Conservation (phyloP, 164 flowering plant species). For the Dillenia turbinata region DNA sequence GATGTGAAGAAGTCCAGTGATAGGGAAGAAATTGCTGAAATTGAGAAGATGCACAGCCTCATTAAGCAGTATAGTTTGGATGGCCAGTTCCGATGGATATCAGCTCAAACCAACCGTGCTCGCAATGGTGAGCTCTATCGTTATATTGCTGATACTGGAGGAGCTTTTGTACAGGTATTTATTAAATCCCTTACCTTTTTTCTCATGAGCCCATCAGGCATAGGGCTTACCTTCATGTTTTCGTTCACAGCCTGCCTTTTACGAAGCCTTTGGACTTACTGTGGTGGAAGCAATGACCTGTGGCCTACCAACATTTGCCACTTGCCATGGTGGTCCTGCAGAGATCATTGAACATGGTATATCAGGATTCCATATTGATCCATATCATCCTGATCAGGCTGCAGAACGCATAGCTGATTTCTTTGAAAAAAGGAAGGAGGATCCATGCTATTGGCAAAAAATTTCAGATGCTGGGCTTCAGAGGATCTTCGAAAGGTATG, state of each 20-base stretch:
- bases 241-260: conserved; percentile 77
- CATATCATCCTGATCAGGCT: conserved; percentile 85
- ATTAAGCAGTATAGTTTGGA: conserved; percentile 59
- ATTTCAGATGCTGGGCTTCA: conserved; percentile 61
- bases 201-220: background rate
- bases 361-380: conserved; percentile 94
- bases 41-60: conserved; percentile 86
- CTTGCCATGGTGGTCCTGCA: conserved; percentile 95
- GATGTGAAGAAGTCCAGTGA: conserved; percentile 80
- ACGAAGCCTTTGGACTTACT: conserved; percentile 97
- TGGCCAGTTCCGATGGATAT: conserved; percentile 90
- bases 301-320: conserved; percentile 98
- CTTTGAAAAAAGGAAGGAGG: conserved; percentile 55
- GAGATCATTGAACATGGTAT: conserved; percentile 89
- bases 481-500: conserved; percentile 73
- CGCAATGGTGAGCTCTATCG: conserved; percentile 97
- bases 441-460: conserved; percentile 64
- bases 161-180: conserved; percentile 86
- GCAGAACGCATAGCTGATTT: conserved; percentile 51
- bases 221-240: background rate
- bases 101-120: conserved; percentile 75
- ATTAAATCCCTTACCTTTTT: background rate
- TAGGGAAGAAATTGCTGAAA: conserved; percentile 89
- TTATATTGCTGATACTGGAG: conserved; percentile 81
- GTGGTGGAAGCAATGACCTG: conserved; percentile 98